phyloP scores from a whole-genome alignment of 495 filamentous ascomycete species.

The Penicillium coprophilum region DNA sequence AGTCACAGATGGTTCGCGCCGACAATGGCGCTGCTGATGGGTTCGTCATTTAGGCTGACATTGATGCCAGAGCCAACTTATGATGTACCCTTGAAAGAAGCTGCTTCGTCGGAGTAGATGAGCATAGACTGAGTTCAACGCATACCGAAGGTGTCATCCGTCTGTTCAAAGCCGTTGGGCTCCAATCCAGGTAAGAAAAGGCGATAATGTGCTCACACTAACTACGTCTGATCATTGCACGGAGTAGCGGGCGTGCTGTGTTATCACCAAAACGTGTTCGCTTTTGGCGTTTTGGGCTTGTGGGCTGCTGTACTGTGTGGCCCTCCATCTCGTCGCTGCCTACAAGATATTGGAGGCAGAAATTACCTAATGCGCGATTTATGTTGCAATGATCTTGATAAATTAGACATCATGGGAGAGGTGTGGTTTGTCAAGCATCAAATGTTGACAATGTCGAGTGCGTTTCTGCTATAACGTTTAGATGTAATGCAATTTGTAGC shows the following conservation, averaged over 20 bases:
- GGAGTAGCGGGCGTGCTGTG: neutral
- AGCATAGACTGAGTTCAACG: neutral
- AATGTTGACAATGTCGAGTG: neutral
- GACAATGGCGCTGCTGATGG: conserved; percentile 1
- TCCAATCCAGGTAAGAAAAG: neutral
- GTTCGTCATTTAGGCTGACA: neutral
- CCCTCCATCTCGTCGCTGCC: neutral
- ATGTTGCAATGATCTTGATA: neutral
- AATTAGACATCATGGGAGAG: neutral
- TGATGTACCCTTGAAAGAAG: neutral
- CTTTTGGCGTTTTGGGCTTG: neutral
- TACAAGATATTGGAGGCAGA: neutral
- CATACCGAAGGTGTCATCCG: neutral
- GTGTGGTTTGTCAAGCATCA: neutral
- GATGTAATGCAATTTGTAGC: conserved; percentile 2
- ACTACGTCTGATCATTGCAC: neutral
- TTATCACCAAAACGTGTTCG: neutral
- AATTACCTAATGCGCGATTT: neutral
- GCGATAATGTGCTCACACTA: neutral
- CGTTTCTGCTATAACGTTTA: neutral
- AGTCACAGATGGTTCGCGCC: neutral
- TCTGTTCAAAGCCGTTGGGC: neutral
- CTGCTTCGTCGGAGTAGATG: neutral
- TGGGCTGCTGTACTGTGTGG: neutral
- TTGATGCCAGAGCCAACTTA: neutral